These are phyloP conservation scores for Cyclotella kingstonii DNA, from an alignment of 108 stramenopile species.

Conservation along the genomic window DNA sequence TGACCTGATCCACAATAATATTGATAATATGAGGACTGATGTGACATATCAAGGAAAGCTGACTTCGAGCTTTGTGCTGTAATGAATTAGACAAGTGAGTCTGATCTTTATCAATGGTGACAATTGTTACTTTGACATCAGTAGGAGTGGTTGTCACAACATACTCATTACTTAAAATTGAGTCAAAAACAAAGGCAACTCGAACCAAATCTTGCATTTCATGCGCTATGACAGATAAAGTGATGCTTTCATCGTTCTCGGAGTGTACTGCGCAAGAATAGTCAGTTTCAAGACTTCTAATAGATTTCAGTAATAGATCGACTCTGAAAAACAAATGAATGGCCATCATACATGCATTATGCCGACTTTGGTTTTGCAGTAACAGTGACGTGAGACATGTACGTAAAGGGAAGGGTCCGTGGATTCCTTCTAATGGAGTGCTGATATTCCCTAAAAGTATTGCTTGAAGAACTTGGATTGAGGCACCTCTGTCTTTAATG, in stretches of 20 bases:
- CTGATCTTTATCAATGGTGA: conserved; percentile 4
- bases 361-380: neutral
- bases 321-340: conserved; percentile 28
- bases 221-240: conserved; percentile 8
- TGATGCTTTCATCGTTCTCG: conserved; percentile 10
- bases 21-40: conserved; percentile 11
- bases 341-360: conserved; percentile 4
- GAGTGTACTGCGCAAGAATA: conserved; percentile 8
- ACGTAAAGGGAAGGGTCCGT: conserved; percentile 23
- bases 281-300: conserved; percentile 26
- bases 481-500: conserved; percentile 29
- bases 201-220: conserved; percentile 6
- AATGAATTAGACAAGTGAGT: neutral
- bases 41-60: neutral
- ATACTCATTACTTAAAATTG: conserved; percentile 10
- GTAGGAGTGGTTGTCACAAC: conserved; percentile 21
- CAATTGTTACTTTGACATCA: conserved; percentile 19
- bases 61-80: conserved; percentile 2
- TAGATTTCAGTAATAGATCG: conserved; percentile 22
- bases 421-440: neutral
- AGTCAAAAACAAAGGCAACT: conserved; percentile 17
- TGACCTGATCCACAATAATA: conserved; percentile 2
- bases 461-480: conserved; percentile 34
- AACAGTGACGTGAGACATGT: conserved; percentile 19
- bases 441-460: conserved; percentile 24